Evolutionary conservation across 2,329 filamentous ascomycete genomes (phyloP).

Genomic region (Exophiala sideris): DNA sequence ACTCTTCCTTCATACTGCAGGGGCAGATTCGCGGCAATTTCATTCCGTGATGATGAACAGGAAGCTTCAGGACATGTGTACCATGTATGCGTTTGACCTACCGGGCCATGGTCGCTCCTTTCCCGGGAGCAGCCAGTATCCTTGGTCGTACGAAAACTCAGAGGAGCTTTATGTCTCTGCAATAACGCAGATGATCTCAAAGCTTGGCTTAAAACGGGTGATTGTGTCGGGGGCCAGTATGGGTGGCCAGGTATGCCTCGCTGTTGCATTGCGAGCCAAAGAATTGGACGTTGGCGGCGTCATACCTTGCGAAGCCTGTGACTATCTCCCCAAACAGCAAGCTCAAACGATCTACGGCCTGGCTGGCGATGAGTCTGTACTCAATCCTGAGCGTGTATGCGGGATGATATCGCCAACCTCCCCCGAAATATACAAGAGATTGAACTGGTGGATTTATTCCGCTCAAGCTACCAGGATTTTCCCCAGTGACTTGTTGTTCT

Average conservation of each 20-base stretch:
- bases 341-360: slow-evolving; percentile 16
- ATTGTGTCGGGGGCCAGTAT: slow-evolving; percentile 19
- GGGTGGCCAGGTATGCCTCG: slow-evolving; percentile 21
- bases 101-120: slow-evolving; percentile 24
- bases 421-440: slow-evolving; percentile 43
- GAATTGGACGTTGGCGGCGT: slow-evolving; percentile 18
- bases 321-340: slow-evolving; percentile 15
- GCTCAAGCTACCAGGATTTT: slow-evolving; percentile 51
- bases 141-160: slow-evolving; percentile 16
- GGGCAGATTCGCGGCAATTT: slow-evolving; percentile 20
- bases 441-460: slow-evolving; percentile 51
- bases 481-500: slow-evolving; percentile 51
- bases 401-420: slow-evolving; percentile 47
- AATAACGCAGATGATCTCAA: slow-evolving; percentile 14
- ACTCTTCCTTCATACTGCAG: slow-evolving; percentile 24
- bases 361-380: slow-evolving; percentile 14
- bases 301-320: slow-evolving; percentile 22
- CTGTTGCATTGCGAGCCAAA: slow-evolving; percentile 13
- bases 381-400: slow-evolving; percentile 23
- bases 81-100: slow-evolving; percentile 24
- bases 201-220: slow-evolving; percentile 9
- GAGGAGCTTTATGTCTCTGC: slow-evolving; percentile 20
- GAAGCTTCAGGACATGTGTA: slow-evolving; percentile 12
- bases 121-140: slow-evolving; percentile 14
- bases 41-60: slow-evolving; percentile 22